Evolutionary conservation across 495 filamentous ascomycete species (phyloP).

Genomic region (Penicillium soppii): DNA sequence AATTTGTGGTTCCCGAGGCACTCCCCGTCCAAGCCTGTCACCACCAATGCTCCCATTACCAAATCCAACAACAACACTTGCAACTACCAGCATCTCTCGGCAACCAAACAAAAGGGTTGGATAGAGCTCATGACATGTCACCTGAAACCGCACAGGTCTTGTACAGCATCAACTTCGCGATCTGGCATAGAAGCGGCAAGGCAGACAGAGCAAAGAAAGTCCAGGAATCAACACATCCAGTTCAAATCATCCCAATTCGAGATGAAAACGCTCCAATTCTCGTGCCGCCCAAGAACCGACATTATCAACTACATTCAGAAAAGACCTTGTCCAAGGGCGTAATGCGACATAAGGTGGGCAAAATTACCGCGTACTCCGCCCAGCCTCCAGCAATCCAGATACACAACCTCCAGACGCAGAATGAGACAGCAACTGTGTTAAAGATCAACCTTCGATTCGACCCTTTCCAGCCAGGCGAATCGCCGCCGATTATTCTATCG

Average conservation of each 20-base stretch:
- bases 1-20: conserved; percentile 1
- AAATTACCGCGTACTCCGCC: background rate
- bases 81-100: conserved; percentile 2
- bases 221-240: background rate
- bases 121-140: conserved; percentile 1
- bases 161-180: conserved; percentile 4
- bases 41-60: conserved; percentile 3
- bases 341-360: background rate
- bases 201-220: background rate
- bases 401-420: background rate
- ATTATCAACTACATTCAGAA: background rate
- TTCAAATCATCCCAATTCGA: conserved; percentile 4
- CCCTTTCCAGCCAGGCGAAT: background rate
- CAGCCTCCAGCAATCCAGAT: conserved; percentile 4
- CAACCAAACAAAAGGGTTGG: background rate
- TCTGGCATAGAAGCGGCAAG: background rate
- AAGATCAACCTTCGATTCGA: background rate
- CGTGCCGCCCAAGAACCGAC: background rate
- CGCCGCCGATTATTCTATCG: background rate
- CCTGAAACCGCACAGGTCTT: background rate
- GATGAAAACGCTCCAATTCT: conserved; percentile 4
- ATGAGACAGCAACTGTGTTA: background rate
- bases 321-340: background rate
- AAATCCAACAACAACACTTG: conserved; percentile 9
- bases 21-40: conserved; percentile 6